phyloP scores from a whole-genome alignment of 169 alveolate genomes.

The Miamiensis avidus region DNA sequence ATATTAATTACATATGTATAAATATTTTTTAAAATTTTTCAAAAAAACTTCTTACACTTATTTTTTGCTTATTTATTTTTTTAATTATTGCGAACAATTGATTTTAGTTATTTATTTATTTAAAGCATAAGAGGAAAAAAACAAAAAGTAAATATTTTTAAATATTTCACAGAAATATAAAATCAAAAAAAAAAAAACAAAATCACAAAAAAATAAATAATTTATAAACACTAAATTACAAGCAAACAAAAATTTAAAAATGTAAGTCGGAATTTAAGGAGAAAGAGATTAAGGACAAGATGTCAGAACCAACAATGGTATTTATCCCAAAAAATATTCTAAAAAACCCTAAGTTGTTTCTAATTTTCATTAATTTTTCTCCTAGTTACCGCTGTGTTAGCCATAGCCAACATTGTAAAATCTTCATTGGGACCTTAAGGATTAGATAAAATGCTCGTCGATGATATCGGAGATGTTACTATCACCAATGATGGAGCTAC shows the following conservation, averaged over 20 bases:
- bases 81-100: too few species aligned
- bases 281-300: conserved; percentile 84
- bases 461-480: conserved; percentile 99
- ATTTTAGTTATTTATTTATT: too few species aligned
- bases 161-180: too few species aligned
- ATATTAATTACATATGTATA: too few species aligned
- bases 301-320: conserved; percentile 71
- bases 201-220: background rate
- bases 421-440: conserved; percentile 99
- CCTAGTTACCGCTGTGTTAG: conserved; percentile 95
- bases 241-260: background rate
- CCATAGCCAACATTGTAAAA: conserved; percentile 96
- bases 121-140: too few species aligned
- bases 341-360: background rate
- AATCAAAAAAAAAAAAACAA: too few species aligned
- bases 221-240: background rate
- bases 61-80: too few species aligned
- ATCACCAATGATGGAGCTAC: conserved; percentile 99
- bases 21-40: too few species aligned
- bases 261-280: conserved; percentile 79
- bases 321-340: background rate
- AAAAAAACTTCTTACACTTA: too few species aligned
- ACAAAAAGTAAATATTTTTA: too few species aligned
- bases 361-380: too few species aligned
- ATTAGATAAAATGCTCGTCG: conserved; percentile 99